Evolutionary conservation across 2,329 filamentous ascomycete genomes (phyloP).

Genomic region (Alternaria postmessia): DNA sequence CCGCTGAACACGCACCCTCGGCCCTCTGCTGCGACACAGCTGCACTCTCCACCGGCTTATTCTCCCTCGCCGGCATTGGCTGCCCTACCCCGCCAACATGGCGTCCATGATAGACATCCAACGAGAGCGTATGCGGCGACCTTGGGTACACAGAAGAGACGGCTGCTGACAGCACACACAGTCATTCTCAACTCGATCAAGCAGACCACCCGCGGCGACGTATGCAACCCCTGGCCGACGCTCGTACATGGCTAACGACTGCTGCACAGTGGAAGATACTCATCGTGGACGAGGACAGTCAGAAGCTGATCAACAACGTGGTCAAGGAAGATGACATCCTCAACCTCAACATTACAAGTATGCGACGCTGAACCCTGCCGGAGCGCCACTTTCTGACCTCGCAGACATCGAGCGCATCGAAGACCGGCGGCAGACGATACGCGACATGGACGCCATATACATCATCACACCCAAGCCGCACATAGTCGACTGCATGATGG

Average conservation of each 20-base stretch:
- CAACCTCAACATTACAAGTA: constrained; percentile 95
- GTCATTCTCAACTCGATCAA: constrained; percentile 79
- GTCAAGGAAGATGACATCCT: constrained; percentile 96
- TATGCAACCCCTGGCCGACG: constrained; percentile 55
- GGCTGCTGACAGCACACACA: constrained; percentile 47
- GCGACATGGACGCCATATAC: constrained; percentile 94
- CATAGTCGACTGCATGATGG: constrained; percentile 91
- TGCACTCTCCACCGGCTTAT: constrained; percentile 1
- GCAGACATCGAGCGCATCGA: constrained; percentile 95
- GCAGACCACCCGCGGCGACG: constrained; percentile 81
- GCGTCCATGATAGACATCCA: constrained; percentile 86
- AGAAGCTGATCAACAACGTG: constrained; percentile 87
- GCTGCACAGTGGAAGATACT: constrained; percentile 88
- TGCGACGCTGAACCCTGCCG: constrained; percentile 40
- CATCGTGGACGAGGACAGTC: constrained; percentile 83
- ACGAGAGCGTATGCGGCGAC: constrained; percentile 67
- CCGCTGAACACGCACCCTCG: neutral
- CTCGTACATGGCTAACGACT: constrained; percentile 38
- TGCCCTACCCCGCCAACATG: constrained; percentile 66
- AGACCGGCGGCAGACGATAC: constrained; percentile 80
- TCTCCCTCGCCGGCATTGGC: constrained; percentile 21
- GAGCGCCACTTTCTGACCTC: constrained; percentile 36
- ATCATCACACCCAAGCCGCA: constrained; percentile 85
- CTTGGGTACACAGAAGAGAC: neutral
- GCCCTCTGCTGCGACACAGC: neutral